Evolutionary conservation across 75 land plant genomes (phyloP).

Genomic region (Isoetes taiwanensis): DNA sequence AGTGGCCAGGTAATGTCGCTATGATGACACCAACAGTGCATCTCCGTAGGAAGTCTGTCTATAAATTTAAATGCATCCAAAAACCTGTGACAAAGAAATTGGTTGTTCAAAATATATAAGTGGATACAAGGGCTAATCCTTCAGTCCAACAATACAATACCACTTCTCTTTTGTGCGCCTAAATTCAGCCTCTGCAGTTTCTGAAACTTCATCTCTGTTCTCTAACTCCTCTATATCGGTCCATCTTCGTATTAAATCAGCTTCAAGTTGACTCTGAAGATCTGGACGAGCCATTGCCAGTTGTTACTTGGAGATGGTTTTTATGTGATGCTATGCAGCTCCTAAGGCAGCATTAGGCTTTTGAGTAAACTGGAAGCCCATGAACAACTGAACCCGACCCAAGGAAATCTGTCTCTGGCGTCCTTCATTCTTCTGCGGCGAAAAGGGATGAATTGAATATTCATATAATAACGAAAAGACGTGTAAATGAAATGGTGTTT

Average conservation of each 20-base stretch:
- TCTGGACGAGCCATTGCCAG: too few species aligned
- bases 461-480: too few species aligned
- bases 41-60: conserved; percentile 37
- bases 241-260: neutral
- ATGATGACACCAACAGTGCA: conserved; percentile 74
- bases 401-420: too few species aligned
- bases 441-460: too few species aligned
- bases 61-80: conserved; percentile 59
- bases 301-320: too few species aligned
- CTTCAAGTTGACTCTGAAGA: too few species aligned
- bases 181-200: conserved; percentile 7
- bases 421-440: too few species aligned
- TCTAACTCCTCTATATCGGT: conserved; percentile 11
- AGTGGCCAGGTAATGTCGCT: conserved; percentile 64
- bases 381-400: too few species aligned
- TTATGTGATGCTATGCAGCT: too few species aligned
- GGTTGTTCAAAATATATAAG: neutral
- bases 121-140: neutral
- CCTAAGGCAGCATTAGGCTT: too few species aligned
- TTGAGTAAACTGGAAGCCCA: too few species aligned
- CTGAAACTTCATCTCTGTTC: neutral
- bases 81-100: conserved; percentile 42
- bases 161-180: conserved; percentile 7
- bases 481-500: too few species aligned
- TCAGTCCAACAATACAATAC: neutral